Base-by-base conservation (phyloP, 2,329 filamentous ascomycete species). In the Proliferodiscus dingleyae region DNA sequence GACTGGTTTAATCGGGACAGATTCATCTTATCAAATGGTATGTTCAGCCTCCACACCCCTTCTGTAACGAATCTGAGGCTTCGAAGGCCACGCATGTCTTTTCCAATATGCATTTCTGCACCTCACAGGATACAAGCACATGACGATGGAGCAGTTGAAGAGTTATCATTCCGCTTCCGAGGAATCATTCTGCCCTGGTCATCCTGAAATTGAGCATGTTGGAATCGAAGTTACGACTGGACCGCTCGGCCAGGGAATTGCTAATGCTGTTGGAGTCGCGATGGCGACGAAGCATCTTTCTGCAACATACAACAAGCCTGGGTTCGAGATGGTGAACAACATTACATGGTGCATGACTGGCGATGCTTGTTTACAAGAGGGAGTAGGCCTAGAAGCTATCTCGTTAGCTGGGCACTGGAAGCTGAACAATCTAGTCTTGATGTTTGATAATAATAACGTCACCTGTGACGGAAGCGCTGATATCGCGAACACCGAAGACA, bases 391-490 rank as follows among this genome's bases (percentile, higher is more conserved):
- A 2, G 73, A 76, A 51, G 71, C 72, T 0, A 68, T 76, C 24
- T 69, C 68, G 2, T 63, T 74, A 11, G 72, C 72, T 9, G 72
- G 72, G 2, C 71, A 74, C 50, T 61, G 66, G 53, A 67, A 66
- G 43, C 60, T 77, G 6, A 67, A 72, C 52, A 76, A 75, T 49
- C 57, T 76, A 5, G 68, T 66, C 1, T 52, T 75, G 8, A 70
- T 75, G 19, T 77, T 74, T 46, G 73, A 77, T 46, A 75, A 77
- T 50, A 75, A 76, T 49, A 67, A 73, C 47, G 64, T 76, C 22
- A 73, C 70, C 10, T 75, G 71, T 51, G 73, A 75, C 45, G 73
- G 73, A 4, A 64, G 64, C 2, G 66, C 73, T 1, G 69, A 73
- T 47, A 54, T 71, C 1, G 67, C 64, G 2, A 72, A 71, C 43